Evolutionary conservation across 1,284 basidiomycete genomes (phyloP), one percentile per base, ranked within the genome.

Genomic region (Naganishia sp.): DNA sequence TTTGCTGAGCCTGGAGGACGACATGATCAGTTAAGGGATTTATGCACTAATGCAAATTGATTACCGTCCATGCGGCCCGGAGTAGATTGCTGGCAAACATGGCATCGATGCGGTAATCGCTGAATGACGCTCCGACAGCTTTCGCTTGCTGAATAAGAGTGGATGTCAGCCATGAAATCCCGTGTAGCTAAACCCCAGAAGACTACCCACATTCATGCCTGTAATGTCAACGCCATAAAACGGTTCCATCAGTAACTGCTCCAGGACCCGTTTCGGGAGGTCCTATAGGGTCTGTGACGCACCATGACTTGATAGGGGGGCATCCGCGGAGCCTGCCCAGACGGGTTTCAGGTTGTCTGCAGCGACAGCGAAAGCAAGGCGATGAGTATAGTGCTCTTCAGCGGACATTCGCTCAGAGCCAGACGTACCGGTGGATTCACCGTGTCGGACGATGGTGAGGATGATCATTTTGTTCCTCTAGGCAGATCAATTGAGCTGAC

Each of bases 271-370:
- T 70, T 59, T 70, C 52, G 42, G 21, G 7, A 39, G 4, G 2
- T 39, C 36, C 36, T 13, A 9, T 39, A 39, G 36, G 13, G 13
- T 67, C 31, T 59, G 65, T 45, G 18, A 79, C 83, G 77, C 74
- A 88, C 92, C 92, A 77, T 93, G 90, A 71, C 87, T 87, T 18
- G 90, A 89, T 5, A 94, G 82, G 0, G 89, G 86, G 1, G 92
- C 86, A 78, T 95, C 90, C 68, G 84, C 84, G 85, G 88, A 91
- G 11, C 92, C 92, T 31, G 91, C 90, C 91, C 91, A 94, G 31
- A 80, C 71, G 6, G 78, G 70, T 63, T 76, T 78, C 52, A 80
- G 72, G 65, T 81, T 83, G 70, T 81, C 79, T 73, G 67, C 44
- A 23, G 21, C 42, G 21, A 23, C 6, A 50, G 36, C 56, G 23